A percentile compares a stretch with the other conserved stretches of the same genome.
Evolutionary conservation across 2,329 filamentous ascomycete genomes (phyloP).

Genomic region (Coleophoma cylindrospora): DNA sequence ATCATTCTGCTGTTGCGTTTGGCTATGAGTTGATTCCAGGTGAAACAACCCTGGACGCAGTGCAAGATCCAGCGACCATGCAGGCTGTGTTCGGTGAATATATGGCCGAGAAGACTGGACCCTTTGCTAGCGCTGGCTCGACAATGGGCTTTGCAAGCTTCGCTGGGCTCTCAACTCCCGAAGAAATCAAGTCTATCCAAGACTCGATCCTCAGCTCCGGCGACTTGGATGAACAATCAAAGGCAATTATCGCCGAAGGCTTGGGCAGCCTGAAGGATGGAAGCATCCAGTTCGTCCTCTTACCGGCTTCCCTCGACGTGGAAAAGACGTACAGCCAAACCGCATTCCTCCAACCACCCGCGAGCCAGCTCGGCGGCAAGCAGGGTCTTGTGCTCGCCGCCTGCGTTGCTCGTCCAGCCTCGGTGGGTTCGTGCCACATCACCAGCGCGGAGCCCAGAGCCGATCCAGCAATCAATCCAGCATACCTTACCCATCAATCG

Average conservation of each 20-base stretch:
- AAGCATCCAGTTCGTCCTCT: constrained; percentile 4
- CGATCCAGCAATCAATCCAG: constrained; percentile 31
- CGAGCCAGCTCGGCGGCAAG: constrained; percentile 2
- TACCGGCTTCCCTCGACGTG: not conserved
- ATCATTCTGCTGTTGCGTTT: constrained; percentile 8
- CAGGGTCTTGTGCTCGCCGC: constrained; percentile 27
- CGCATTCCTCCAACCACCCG: not conserved
- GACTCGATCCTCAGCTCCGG: not conserved
- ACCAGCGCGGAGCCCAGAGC: constrained; percentile 26
- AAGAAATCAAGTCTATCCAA: not conserved
- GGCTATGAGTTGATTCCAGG: constrained; percentile 7
- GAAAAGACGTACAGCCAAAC: not conserved
- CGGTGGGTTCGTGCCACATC: constrained; percentile 35
- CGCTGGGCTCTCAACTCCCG: not conserved
- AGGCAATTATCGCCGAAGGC: not conserved
- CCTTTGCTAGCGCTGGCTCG: constrained; percentile 3
- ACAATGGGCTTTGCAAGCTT: constrained; percentile 2
- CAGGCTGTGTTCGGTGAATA: constrained; percentile 28
- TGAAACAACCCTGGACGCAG: constrained; percentile 3
- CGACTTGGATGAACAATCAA: not conserved
- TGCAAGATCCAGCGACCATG: constrained; percentile 14
- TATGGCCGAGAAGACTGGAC: constrained; percentile 1
- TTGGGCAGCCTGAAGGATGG: constrained; percentile 2
- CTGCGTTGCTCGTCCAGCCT: constrained; percentile 34
- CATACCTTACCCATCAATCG: constrained; percentile 2